Evolutionary conservation across 148 eudicot genomes (phyloP).

Genomic region (Agrostemma githago): DNA sequence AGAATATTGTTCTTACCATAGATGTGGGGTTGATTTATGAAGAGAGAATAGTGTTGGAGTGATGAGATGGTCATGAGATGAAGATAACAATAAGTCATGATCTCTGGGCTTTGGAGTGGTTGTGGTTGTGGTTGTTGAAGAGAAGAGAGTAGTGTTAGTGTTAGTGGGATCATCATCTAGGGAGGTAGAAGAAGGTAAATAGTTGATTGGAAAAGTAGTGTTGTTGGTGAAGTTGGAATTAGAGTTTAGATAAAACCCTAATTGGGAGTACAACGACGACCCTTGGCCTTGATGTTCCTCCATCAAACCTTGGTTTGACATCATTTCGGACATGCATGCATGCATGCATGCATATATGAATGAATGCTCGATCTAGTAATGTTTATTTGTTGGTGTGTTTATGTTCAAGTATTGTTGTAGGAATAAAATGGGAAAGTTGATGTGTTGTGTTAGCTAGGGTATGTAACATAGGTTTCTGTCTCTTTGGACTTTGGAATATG

Average conservation of each 20-base stretch:
- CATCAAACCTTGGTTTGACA: conserved; percentile 46
- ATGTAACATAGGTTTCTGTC: conserved; percentile 17
- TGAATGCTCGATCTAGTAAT: not conserved
- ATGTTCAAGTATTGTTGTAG: no score
- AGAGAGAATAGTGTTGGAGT: conserved; percentile 43
- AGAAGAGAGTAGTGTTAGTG: not conserved
- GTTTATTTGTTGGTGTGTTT: not conserved
- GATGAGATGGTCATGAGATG: conserved; percentile 23
- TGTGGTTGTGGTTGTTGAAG: conserved; percentile 16
- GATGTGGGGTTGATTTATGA: conserved; percentile 37
- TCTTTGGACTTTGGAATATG: conserved; percentile 11
- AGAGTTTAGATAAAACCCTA: conserved; percentile 46
- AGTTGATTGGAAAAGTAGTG: not conserved
- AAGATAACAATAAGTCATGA: conserved; percentile 9
- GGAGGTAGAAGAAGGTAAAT: conserved; percentile 20
- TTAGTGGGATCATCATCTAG: conserved; percentile 2
- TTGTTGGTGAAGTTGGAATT: conserved; percentile 17
- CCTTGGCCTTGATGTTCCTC: conserved; percentile 33
- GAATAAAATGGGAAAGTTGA: not conserved
- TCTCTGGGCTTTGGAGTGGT: conserved; percentile 25
- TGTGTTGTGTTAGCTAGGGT: not conserved
- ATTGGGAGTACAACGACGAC: conserved; percentile 27
- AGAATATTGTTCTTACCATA: conserved; percentile 33
- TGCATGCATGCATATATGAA: not conserved
- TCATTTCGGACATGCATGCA: conserved; percentile 13